Conservation (phyloP, 2,329 filamentous ascomycete genomes). For the Pseudocercospora fijiensis region DNA sequence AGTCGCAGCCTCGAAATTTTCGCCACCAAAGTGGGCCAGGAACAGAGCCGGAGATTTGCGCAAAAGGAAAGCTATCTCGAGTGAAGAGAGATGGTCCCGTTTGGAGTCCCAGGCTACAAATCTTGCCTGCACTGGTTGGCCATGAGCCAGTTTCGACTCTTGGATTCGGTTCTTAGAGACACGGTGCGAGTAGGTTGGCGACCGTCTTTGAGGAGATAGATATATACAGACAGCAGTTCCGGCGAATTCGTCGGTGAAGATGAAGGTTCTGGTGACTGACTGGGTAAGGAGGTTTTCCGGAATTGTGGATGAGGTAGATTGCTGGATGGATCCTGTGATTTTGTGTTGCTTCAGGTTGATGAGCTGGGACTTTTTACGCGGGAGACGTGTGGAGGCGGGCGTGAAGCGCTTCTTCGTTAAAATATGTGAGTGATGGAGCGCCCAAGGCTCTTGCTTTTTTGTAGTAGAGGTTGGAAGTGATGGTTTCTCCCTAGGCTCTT, state of each 20-base stretch:
- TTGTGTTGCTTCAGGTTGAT: constrained; percentile 19
- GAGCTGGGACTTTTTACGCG: neutral
- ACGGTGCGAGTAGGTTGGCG: constrained; percentile 55
- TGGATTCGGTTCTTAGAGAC: constrained; percentile 43
- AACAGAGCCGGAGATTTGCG: constrained; percentile 9
- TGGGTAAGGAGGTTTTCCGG: constrained; percentile 1
- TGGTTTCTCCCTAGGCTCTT: neutral
- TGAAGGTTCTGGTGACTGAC: constrained; percentile 35
- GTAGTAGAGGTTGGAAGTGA: neutral
- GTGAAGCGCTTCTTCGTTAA: neutral
- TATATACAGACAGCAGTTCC: constrained; percentile 54
- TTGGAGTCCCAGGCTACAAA: constrained; percentile 45
- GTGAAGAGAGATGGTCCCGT: constrained; percentile 39
- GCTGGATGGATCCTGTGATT: constrained; percentile 6
- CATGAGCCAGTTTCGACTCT: constrained; percentile 42
- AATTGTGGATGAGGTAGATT: neutral
- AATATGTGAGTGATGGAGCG: neutral
- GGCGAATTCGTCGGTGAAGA: constrained; percentile 53
- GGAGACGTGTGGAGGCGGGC: neutral
- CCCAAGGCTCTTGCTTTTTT: neutral
- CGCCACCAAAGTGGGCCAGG: constrained; percentile 45
- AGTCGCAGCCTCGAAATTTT: constrained; percentile 47
- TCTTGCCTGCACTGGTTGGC: constrained; percentile 42
- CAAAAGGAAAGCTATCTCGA: constrained; percentile 26
- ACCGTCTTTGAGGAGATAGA: constrained; percentile 44